Evolutionary conservation across 2,329 filamentous ascomycete genomes (phyloP).

Genomic region (Claviceps lovelessii): DNA sequence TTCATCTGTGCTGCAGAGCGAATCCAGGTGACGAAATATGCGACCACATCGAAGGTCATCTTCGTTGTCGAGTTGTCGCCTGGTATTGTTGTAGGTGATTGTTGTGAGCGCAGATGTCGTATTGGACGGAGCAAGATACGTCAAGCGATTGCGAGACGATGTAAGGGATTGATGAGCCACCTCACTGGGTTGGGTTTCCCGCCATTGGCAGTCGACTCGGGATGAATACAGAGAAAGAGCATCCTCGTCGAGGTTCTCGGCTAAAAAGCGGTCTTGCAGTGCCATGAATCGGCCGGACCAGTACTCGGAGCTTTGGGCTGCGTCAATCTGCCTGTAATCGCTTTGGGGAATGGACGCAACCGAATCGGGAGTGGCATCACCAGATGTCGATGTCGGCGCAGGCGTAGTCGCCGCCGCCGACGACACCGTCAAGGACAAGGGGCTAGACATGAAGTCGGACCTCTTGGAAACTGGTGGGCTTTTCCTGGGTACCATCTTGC

Average conservation of each 20-base stretch:
- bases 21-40: conserved; percentile 32
- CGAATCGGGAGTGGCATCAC: not conserved
- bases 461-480: not conserved
- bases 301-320: conserved; percentile 35
- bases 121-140: conserved; percentile 18
- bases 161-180: not conserved
- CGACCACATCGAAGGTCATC: conserved; percentile 30
- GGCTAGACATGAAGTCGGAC: not conserved
- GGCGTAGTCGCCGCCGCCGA: not conserved
- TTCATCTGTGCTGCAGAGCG: conserved; percentile 31
- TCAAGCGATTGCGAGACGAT: conserved; percentile 8
- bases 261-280: conserved; percentile 33
- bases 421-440: not conserved
- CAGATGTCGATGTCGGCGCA: not conserved
- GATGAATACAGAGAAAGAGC: not conserved
- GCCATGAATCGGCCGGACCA: conserved; percentile 49
- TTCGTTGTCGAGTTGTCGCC: conserved; percentile 14
- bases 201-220: not conserved
- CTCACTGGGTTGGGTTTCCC: not conserved
- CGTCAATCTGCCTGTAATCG: conserved; percentile 20
- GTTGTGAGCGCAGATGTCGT: conserved; percentile 19
- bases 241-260: conserved; percentile 14
- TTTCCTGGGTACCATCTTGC: conserved; percentile 3
- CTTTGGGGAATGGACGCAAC: conserved; percentile 6
- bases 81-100: conserved; percentile 10